Conservation (phyloP, 2,329 filamentous ascomycete genomes). For the Cytospora leucostoma region DNA sequence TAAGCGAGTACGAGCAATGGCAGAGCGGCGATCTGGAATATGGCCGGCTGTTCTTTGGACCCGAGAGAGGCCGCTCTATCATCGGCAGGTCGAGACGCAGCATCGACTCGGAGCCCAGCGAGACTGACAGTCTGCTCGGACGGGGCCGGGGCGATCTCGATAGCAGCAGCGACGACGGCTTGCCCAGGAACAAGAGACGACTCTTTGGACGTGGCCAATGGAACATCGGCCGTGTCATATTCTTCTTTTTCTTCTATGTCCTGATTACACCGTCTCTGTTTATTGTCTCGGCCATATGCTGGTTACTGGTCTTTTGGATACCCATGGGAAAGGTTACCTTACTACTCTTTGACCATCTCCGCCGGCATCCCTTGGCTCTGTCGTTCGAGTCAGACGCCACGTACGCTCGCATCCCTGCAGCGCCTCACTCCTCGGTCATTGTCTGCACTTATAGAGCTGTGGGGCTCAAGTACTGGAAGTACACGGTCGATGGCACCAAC, state of each 20-base stretch:
- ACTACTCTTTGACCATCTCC: conserved; percentile 85
- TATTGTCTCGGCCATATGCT: conserved; percentile 84
- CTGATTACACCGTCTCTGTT: conserved; percentile 85
- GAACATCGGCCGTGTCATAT: conserved; percentile 91
- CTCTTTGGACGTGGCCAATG: conserved; percentile 94
- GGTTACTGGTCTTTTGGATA: conserved; percentile 96
- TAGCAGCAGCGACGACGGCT: conserved; percentile 38
- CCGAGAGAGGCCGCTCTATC: conserved; percentile 73
- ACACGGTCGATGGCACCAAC: conserved; percentile 96
- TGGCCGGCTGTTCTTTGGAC: conserved; percentile 93
- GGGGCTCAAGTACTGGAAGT: conserved; percentile 97
- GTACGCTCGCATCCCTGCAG: conserved; percentile 69
- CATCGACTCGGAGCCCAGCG: conserved; percentile 79
- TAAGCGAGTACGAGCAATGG: conserved; percentile 99
- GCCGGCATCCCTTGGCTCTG: conserved; percentile 87
- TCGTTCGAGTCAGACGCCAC: conserved; percentile 87
- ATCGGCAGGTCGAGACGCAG: conserved; percentile 85
- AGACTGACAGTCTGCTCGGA: conserved; percentile 87
- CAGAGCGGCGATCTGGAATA: conserved; percentile 96
- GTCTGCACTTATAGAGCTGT: conserved; percentile 97
- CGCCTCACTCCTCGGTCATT: conserved; percentile 80
- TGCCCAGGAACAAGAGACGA: conserved; percentile 68
- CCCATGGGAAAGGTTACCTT: conserved; percentile 97
- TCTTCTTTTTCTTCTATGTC: conserved; percentile 95
- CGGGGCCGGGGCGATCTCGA: conserved; percentile 54